Evolutionary conservation across 768 basidiomycete species (phyloP).

Genomic region (Ramaria sp.): DNA sequence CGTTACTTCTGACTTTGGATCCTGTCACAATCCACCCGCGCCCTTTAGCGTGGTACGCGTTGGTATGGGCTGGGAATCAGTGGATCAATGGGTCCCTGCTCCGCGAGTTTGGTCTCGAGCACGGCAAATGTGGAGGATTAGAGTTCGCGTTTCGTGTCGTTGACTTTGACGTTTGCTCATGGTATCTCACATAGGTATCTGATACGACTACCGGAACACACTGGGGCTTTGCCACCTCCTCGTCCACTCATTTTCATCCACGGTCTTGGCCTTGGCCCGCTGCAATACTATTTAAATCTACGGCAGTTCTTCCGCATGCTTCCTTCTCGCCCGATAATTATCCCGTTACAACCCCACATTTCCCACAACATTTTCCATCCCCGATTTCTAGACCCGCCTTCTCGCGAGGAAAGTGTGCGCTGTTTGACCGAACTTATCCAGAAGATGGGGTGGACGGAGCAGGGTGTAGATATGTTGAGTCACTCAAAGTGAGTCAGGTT

Average conservation of each 20-base stretch:
- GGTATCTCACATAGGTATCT: slow-evolving; percentile 44
- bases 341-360: slow-evolving; percentile 77
- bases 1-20: slow-evolving; percentile 71
- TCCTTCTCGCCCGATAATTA: slow-evolving; percentile 60
- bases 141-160: slow-evolving; percentile 36
- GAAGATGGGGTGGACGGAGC: slow-evolving; percentile 53
- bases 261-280: slow-evolving; percentile 76
- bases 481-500: slow-evolving; percentile 72
- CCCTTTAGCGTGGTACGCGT: slow-evolving; percentile 55
- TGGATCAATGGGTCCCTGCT: slow-evolving; percentile 34
- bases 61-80: slow-evolving; percentile 39
- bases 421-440: slow-evolving; percentile 45
- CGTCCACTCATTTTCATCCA: slow-evolving; percentile 79
- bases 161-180: background rate
- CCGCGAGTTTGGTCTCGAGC: slow-evolving; percentile 29
- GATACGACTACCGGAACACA: slow-evolving; percentile 44
- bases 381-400: slow-evolving; percentile 58
- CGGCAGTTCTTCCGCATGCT: slow-evolving; percentile 43
- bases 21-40: slow-evolving; percentile 56
- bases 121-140: slow-evolving; percentile 47
- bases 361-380: slow-evolving; percentile 79
- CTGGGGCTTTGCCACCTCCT: slow-evolving; percentile 26
- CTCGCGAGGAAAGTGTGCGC: slow-evolving; percentile 45
- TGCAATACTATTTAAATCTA: slow-evolving; percentile 59
- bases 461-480: slow-evolving; percentile 68